Percentiles rank a stretch among this genome's conserved stretches.
Evolutionary conservation across 495 filamentous ascomycete species (phyloP).

Genomic region (Xylaria telfairii): DNA sequence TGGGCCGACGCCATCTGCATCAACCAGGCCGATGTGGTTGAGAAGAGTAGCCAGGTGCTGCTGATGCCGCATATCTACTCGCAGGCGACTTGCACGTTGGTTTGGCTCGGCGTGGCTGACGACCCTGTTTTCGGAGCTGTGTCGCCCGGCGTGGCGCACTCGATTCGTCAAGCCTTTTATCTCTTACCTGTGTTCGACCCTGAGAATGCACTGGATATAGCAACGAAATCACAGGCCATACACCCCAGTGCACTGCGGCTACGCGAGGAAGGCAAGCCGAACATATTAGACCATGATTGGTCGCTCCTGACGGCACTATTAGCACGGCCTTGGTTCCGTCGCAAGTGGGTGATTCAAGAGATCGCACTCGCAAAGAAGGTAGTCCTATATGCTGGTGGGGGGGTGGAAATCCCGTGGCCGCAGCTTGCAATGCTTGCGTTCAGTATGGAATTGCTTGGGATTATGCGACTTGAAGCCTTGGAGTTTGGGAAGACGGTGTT

Average conservation of each 20-base stretch:
- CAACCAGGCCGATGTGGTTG: conserved; percentile 41
- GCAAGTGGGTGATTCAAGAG: conserved; percentile 41
- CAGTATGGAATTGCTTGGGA: conserved; percentile 13
- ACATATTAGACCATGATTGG: conserved; percentile 33
- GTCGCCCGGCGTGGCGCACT: conserved; percentile 21
- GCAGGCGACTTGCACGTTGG: conserved; percentile 34
- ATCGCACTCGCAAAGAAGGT: conserved; percentile 27
- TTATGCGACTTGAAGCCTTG: not conserved
- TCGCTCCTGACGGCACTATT: conserved; percentile 28
- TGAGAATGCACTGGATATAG: not conserved
- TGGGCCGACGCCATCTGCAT: conserved; percentile 52
- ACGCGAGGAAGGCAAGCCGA: conserved; percentile 23
- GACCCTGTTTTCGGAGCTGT: conserved; percentile 21
- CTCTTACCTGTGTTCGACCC: conserved; percentile 21
- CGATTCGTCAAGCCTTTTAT: conserved; percentile 14
- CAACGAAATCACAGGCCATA: not conserved
- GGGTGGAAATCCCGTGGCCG: conserved; percentile 33
- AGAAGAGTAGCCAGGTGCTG: conserved; percentile 43
- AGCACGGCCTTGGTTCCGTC: conserved; percentile 34
- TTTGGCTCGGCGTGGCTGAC: conserved; percentile 42
- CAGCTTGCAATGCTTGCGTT: conserved; percentile 31
- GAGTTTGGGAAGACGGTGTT: conserved; percentile 17
- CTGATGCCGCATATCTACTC: conserved; percentile 47
- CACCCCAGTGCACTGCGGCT: conserved; percentile 10
- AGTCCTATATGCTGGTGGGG: conserved; percentile 26